A percentile compares a stretch with the other conserved stretches of the same genome.
Conservation (phyloP, 306 rosid genomes). For the Psophocarpus tetragonolobus region DNA sequence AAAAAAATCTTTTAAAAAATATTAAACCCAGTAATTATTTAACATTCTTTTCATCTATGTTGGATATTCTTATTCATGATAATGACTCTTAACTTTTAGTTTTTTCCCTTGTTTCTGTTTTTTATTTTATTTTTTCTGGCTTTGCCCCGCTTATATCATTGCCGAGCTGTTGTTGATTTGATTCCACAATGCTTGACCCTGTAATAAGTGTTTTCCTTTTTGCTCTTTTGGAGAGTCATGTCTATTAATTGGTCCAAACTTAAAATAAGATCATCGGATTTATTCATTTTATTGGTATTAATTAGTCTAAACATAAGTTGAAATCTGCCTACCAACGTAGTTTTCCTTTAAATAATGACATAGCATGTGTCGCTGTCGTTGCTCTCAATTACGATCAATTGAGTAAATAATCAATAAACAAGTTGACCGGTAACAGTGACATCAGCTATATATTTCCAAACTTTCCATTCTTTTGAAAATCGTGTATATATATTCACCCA, state of each 20-base stretch:
- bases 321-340: not conserved
- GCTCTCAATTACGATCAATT: not conserved
- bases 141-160: not conserved
- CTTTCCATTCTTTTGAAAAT: no score
- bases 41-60: not conserved
- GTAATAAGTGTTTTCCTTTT: slow-evolving; percentile 7
- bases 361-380: not conserved
- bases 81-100: slow-evolving; percentile 27
- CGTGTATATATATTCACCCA: no score
- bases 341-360: not conserved
- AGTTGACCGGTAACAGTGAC: not conserved
- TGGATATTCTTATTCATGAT: not conserved
- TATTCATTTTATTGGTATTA: not conserved
- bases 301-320: not conserved
- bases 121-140: not conserved
- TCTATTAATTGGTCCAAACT: slow-evolving; percentile 1
- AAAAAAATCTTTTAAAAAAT: no score
- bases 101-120: not conserved
- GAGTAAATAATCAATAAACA: not conserved
- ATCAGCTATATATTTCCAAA: not conserved
- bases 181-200: slow-evolving; percentile 26
- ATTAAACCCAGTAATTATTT: no score
- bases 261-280: slow-evolving; percentile 14
- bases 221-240: not conserved
- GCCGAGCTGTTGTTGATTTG: not conserved